Conservation (phyloP, 2,329 filamentous ascomycete species). For the Fusarium paranaense region DNA sequence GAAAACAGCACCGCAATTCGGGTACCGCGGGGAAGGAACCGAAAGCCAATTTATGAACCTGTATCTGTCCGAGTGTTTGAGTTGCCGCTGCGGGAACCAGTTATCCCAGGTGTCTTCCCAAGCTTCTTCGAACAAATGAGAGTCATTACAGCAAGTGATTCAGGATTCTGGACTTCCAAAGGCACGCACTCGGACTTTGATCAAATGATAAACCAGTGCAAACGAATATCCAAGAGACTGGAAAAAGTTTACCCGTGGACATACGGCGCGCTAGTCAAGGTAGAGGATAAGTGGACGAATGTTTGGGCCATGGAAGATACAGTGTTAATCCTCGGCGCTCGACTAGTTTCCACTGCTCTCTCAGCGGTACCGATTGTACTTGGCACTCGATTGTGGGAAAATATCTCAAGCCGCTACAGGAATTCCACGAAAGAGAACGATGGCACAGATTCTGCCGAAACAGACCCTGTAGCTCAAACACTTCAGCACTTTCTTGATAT, state of each 20-base stretch:
- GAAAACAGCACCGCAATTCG: not conserved
- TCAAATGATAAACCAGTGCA: not conserved
- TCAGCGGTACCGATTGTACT: not conserved
- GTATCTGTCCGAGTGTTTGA: not conserved
- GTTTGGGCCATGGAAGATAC: not conserved
- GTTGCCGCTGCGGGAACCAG: not conserved
- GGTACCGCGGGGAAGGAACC: not conserved
- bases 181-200: not conserved
- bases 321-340: not conserved
- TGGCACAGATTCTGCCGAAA: not conserved
- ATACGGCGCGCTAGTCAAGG: not conserved
- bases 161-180: not conserved
- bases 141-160: not conserved
- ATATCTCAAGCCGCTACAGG: not conserved
- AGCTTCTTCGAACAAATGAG: conserved; percentile 1
- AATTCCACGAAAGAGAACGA: not conserved
- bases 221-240: not conserved
- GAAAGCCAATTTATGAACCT: not conserved
- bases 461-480: not conserved
- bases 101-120: not conserved
- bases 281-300: not conserved
- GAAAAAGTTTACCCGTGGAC: not conserved
- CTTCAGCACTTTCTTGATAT: not conserved
- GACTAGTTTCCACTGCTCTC: not conserved
- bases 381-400: not conserved